Conservation (phyloP, 2,329 filamentous ascomycete species). For the Aspergillus pseudonomiae region DNA sequence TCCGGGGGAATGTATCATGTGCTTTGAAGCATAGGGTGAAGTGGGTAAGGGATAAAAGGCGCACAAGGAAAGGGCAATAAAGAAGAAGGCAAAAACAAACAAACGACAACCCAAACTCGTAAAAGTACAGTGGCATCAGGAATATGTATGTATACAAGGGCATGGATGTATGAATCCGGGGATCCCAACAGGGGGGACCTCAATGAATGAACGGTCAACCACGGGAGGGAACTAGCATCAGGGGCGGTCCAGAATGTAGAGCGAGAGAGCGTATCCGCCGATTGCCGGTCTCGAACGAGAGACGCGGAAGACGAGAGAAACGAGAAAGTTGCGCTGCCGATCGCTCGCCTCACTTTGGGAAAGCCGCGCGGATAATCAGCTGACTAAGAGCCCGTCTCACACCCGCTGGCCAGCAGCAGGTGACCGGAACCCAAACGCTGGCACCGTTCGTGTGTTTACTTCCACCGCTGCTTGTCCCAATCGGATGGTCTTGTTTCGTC, state of each 20-base stretch:
- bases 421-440: not conserved
- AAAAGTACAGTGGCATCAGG: constrained; percentile 3
- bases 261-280: not conserved
- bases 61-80: constrained; percentile 6
- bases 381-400: constrained; percentile 6
- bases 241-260: constrained; percentile 18
- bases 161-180: constrained; percentile 1
- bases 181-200: constrained; percentile 3
- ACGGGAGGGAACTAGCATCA: not conserved
- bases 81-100: constrained; percentile 7
- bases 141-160: constrained; percentile 6
- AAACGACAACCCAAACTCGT: constrained; percentile 2
- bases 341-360: constrained; percentile 31
- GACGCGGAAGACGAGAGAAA: constrained; percentile 7
- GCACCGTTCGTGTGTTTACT: constrained; percentile 26
- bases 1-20: constrained; percentile 20
- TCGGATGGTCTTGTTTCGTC: constrained; percentile 41
- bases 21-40: constrained; percentile 9
- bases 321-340: constrained; percentile 18
- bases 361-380: constrained; percentile 29
- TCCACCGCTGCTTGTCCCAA: constrained; percentile 45
- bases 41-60: constrained; percentile 10
- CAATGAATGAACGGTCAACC: not conserved
- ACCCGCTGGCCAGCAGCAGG: constrained; percentile 17
- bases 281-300: constrained; percentile 6